Percentiles rank a stretch among this genome's conserved stretches.
phyloP scores from a whole-genome alignment of 331 rosid species.

The Malus hybrid region DNA sequence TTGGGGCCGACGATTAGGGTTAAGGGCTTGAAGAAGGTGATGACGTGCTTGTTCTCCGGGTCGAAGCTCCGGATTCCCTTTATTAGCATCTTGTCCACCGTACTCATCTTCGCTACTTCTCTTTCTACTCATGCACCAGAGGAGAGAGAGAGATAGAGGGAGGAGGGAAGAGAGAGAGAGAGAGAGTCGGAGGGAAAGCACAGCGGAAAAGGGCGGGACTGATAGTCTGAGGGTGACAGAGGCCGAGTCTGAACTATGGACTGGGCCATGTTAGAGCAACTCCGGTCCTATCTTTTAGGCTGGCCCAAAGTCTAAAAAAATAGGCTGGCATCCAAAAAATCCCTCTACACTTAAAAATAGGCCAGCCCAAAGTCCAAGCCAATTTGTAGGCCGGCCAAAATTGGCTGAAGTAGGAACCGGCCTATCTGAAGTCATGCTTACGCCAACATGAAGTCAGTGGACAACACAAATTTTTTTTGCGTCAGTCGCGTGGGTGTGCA shows the following conservation, averaged over 20 bases:
- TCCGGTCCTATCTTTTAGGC: no score
- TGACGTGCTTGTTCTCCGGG: constrained; percentile 90
- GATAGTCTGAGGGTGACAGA: not conserved
- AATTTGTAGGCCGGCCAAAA: no score
- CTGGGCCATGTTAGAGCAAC: not conserved
- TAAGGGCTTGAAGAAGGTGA: constrained; percentile 93
- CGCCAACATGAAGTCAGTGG: no score
- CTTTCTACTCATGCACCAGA: not conserved
- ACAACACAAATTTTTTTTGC: no score
- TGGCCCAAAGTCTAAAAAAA: no score
- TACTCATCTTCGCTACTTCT: constrained; percentile 56
- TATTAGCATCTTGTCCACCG: constrained; percentile 92
- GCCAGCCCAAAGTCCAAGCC: no score
- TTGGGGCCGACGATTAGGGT: constrained; percentile 97
- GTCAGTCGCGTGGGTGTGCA: no score
- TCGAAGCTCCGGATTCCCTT: constrained; percentile 96
- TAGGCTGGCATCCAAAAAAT: no score
- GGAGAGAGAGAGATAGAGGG: not conserved
- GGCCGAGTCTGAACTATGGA: not conserved
- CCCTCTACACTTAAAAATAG: no score
- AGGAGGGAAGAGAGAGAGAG: not conserved
- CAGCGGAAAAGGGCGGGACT: constrained; percentile 3
- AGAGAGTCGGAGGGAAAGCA: not conserved
- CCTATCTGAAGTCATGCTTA: no score
- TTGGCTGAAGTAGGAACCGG: no score